Base-by-base conservation (phyloP, 805 yeast species). In the Suhomyces sp. region DNA sequence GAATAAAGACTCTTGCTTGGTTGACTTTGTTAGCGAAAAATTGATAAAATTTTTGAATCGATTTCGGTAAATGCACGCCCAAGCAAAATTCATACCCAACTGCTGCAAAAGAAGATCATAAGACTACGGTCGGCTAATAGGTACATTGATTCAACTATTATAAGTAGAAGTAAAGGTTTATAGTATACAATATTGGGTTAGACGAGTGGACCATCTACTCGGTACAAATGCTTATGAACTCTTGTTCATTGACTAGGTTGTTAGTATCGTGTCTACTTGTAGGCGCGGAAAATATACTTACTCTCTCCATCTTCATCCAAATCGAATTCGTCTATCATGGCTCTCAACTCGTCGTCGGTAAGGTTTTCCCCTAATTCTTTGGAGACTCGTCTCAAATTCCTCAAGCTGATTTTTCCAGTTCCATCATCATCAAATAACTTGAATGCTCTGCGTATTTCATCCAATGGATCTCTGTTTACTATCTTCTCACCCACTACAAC, bases 271-370 rank as follows among this genome's bases (percentile, higher is more conserved):
- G 35, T 44, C 7, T 3, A 5, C 19, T 17, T 17, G 9, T 19
- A 26, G 26, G 19, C 9, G 40, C 24, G 13, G 12, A 38, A 38
- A 38, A 38, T 5, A 64, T 73, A 79, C 80, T 61, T 70, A 71
- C 80, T 92, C 59, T 89, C 97, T 48, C 98, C 98, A 68, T 94
- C 98, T 52, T 90, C 96, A 67, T 94, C 97, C 49, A 92, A 73
- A 71, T 94, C 99, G 66, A 94, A 94, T 69, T 93, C 98, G 56
- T 92, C 97, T 58, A 94, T 94, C 99, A 94, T 94, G 4, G 97
- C 97, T 59, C 88, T 80, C 49, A 94, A 76, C 65, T 94, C 99
- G 54, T 90, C 97, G 60, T 94, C 99, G 5, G 90, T 85, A 53
- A 94, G 73, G 60, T 87, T 88, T 68, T 94, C 99, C 2, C 97